Base-by-base conservation (phyloP, 805 yeast genomes). In the Wickerhamiella parazyma region DNA sequence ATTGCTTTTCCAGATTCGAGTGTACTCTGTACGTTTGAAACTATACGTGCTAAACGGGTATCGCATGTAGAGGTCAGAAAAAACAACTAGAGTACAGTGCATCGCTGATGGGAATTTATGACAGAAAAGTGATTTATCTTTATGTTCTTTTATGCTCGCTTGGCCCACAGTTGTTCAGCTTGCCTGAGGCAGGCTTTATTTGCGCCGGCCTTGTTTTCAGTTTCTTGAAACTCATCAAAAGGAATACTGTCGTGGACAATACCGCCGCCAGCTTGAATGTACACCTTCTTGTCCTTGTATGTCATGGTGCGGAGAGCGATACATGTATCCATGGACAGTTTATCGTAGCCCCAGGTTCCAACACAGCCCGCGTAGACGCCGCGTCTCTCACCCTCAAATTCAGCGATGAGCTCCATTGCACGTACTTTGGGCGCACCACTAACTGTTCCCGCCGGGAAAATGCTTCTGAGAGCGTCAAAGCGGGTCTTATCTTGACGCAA, bases 321-420 rank as follows among this genome's bases (percentile, higher is more conserved):
- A 65, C 98, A 91, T 1, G 97, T 91, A 58, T 91, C 94, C 97
- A 91, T 89, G 22, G 85, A 73, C 53, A 74, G 76, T n/a, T 89
- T 85, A 56, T 86, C 95, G 59, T 87, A 91, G 1, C 95, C 86
- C 95, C 96, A 91, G 60, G 82, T 81, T 6, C 99, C 98, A 16
- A 91, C 97, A 2, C 98, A 98, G 49, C 98, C 98, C 0, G 99
- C 98, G 58, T 91, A 91, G 7, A 89, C 87, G 37, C 97, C 98
- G 58, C 98, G 72, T 57, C 85, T 84, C 59, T 89, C 97, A 48
- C 75, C 72, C 59, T 91, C 98, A 38, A 89, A 66, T 59, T 84
- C 94, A 16, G 82, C 80, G 54, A 91, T 85, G 36, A 91, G 68
- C 62, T 87, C 93, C 97, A 91, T 91, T 8, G 98, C 98, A 55